Evolutionary conservation across 768 basidiomycete species (phyloP).

Genomic region (Mycena belliarum): DNA sequence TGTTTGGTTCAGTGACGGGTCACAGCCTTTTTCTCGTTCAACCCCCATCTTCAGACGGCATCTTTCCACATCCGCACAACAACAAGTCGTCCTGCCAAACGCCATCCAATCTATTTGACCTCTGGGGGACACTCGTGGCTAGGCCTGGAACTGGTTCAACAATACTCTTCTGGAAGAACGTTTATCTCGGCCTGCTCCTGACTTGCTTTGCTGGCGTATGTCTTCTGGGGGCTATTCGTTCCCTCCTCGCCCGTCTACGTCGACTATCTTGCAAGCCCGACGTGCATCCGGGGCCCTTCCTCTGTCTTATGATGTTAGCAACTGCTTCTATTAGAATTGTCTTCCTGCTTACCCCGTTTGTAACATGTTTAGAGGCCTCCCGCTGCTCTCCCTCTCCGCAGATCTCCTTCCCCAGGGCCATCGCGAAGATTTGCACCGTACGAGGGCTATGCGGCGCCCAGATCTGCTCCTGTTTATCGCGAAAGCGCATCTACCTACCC

Average conservation of each 20-base stretch:
- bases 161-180: background rate
- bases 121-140: background rate
- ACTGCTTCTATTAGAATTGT: background rate
- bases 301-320: slow-evolving; percentile 43
- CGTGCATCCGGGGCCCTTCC: slow-evolving; percentile 32
- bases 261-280: slow-evolving; percentile 34
- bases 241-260: slow-evolving; percentile 33
- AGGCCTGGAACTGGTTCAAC: background rate
- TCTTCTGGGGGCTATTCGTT: slow-evolving; percentile 44
- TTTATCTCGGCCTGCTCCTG: slow-evolving; percentile 14
- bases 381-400: slow-evolving; percentile 37
- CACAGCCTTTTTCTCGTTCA: background rate
- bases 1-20: background rate
- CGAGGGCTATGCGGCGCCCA: slow-evolving; percentile 53
- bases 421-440: slow-evolving; percentile 45
- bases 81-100: background rate
- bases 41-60: background rate
- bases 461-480: slow-evolving; percentile 36
- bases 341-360: slow-evolving; percentile 5
- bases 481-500: slow-evolving; percentile 44
- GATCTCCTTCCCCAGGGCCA: slow-evolving; percentile 51
- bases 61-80: background rate
- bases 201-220: slow-evolving; percentile 29
- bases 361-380: slow-evolving; percentile 34
- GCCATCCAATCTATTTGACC: background rate